Evolutionary conservation across 176 grass and related monocot genomes (phyloP), one percentile per base, ranked within the genome.

Genomic region (Guadua angustifolia): DNA sequence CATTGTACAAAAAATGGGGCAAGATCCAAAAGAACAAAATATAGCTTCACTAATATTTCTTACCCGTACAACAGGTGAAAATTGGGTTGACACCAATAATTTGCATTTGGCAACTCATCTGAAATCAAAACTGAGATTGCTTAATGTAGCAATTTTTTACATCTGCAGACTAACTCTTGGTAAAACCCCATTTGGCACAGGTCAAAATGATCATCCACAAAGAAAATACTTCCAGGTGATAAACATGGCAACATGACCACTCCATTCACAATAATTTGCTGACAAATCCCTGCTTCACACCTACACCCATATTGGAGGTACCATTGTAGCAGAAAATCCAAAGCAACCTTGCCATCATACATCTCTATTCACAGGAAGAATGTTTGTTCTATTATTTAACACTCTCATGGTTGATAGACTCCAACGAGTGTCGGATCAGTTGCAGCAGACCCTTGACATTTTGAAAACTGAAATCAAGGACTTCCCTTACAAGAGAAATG

Each of bases 381-480:
- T 61, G 35, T 22, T 24, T 22, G 51, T 79, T 79, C 16, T 53
- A 74, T 79, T 79, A 74, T 61, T 90, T 86, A 66, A 78, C 58
- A 75, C 65, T 77, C 79, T 91, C 91, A 79, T 77, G 83, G 87
- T 85, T 88, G 75, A 99, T 93, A 71, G 83, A 88, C 78, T 95
- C 93, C 91, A 94, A 77, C 0, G 93, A 90, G 74, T 89, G 73
- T 38, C 96, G 93, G 85, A 95, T 88, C 58, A 95, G 88, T 74
- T 85, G 91, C 71, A 99, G 75, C 63, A 99, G 60, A 43, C 80
- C 88, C 66, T 82, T 90, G 58, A 95, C 93, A 89, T 95, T 90
- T 73, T 94, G 91, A 50, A 94, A 99, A 89, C 85, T 91, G 85
- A 94, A 95, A 95, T 99, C 86, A 88, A 99, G 96, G 80, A 85